A percentile compares a stretch with the other conserved stretches of the same genome.
Evolutionary conservation across 1,284 basidiomycete species (phyloP).

Genomic region (Ceratobasidium sp.): DNA sequence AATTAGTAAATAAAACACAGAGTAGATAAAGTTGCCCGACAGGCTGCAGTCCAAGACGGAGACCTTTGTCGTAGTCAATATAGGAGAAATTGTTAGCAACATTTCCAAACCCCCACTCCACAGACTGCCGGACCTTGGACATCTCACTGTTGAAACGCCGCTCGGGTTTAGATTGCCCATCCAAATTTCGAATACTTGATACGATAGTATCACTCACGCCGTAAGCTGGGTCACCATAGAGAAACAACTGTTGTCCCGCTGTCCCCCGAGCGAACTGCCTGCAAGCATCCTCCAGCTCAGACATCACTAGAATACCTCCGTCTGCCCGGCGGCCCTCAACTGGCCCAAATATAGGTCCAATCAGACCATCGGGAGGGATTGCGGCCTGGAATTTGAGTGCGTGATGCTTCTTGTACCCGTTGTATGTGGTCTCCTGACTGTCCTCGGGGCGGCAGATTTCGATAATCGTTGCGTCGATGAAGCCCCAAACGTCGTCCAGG

Average conservation of each 20-base stretch:
- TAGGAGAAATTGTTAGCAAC: constrained; percentile 15
- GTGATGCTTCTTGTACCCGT: constrained; percentile 31
- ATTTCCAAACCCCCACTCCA: constrained; percentile 19
- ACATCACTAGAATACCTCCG: not conserved
- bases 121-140: not conserved
- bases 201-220: constrained; percentile 4
- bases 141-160: not conserved
- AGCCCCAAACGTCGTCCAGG: too few relatives aligned
- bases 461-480: too few relatives aligned
- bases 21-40: constrained; percentile 1
- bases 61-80: constrained; percentile 5
- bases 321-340: constrained; percentile 22
- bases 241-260: not conserved
- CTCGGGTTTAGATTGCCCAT: not conserved
- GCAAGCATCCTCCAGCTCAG: not conserved
- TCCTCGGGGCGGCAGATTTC: too few relatives aligned
- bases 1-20: constrained; percentile 19
- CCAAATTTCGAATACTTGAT: not conserved
- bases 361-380: constrained; percentile 20
- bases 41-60: not conserved
- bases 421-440: too few relatives aligned
- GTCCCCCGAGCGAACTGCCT: not conserved
- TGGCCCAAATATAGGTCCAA: constrained; percentile 10
- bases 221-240: constrained; percentile 36
- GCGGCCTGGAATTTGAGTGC: constrained; percentile 26